Conservation (phyloP, 208 protist genomes). For the Crithidia expoeki region DNA sequence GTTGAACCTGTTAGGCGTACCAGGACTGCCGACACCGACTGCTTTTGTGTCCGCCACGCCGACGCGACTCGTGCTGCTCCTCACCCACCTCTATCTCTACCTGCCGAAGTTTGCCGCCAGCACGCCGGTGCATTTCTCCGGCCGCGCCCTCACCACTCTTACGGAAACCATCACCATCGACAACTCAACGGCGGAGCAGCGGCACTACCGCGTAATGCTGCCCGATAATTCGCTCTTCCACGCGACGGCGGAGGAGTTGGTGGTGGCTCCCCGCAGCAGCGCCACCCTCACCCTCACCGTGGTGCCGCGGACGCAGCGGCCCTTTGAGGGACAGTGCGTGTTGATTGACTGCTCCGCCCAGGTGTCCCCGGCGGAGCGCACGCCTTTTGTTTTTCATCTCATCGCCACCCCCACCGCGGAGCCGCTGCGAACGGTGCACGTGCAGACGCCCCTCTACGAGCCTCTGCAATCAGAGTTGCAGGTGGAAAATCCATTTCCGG, state of each 20-base stretch:
- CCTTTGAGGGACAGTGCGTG: conserved; percentile 61
- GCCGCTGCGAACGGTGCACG: conserved; percentile 61
- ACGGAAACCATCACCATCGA: conserved; percentile 77
- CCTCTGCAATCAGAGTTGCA: conserved; percentile 63
- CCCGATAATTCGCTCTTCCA: conserved; percentile 64
- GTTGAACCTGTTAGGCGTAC: conserved; percentile 55
- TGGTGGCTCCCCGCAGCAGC: conserved; percentile 54
- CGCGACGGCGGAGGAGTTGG: conserved; percentile 56
- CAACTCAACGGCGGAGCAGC: conserved; percentile 71
- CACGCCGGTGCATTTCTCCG: conserved; percentile 74
- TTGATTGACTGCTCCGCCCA: conserved; percentile 62
- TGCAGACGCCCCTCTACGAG: conserved; percentile 86
- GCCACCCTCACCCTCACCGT: conserved; percentile 61
- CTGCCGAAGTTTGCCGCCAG: conserved; percentile 77
- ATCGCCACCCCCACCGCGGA: conserved; percentile 66
- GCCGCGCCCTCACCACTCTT: conserved; percentile 77
- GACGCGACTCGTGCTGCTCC: conserved; percentile 79
- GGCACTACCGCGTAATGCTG: conserved; percentile 79
- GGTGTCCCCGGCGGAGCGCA: conserved; percentile 51
- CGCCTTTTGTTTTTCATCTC: conserved; percentile 77
- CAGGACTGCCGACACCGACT: conserved; percentile 31
- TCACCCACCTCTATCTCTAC: conserved; percentile 75
- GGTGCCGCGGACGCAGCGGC: conserved; percentile 71
- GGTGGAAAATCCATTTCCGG: conserved; percentile 82
- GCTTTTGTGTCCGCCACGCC: conserved; percentile 63